Percentiles rank a stretch among this genome's conserved stretches.
These are phyloP conservation scores for Phytopythium vexans DNA, from an alignment of 352 stramenopile species.

Conservation along the genomic window DNA sequence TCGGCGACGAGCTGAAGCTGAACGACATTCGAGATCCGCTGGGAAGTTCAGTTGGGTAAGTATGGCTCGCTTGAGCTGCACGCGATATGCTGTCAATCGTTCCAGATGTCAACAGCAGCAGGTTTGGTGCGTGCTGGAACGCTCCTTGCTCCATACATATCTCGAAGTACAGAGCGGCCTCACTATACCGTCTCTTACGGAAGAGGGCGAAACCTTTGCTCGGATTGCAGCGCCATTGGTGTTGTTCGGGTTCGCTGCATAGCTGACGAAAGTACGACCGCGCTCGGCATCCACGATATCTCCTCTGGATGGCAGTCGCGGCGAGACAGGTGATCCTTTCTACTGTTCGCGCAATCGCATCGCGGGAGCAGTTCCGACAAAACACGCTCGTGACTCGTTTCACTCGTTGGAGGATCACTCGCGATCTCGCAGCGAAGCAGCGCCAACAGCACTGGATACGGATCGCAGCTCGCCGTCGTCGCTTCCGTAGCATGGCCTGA, in stretches of 20 bases:
- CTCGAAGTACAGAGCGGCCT: constrained; percentile 49
- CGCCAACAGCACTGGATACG: constrained; percentile 54
- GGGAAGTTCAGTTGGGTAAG: not conserved
- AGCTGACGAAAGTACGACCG: constrained; percentile 33
- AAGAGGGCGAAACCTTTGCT: constrained; percentile 47
- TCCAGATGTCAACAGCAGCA: not conserved
- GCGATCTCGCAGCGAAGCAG: constrained; percentile 19
- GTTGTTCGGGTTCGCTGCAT: constrained; percentile 23
- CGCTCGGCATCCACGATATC: constrained; percentile 37
- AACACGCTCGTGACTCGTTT: constrained; percentile 11
- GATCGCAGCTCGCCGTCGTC: constrained; percentile 21
- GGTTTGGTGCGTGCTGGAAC: constrained; percentile 5
- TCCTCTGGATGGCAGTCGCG: constrained; percentile 34
- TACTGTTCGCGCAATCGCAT: constrained; percentile 18
- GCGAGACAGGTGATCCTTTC: constrained; percentile 17
- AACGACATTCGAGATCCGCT: constrained; percentile 44
- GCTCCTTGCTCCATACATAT: constrained; percentile 43
- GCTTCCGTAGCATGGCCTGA: constrained; percentile 18
- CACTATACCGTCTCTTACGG: constrained; percentile 23
- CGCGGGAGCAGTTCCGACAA: constrained; percentile 10
- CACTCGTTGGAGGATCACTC: constrained; percentile 18
- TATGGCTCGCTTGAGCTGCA: not conserved
- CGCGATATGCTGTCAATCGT: not conserved
- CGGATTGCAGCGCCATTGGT: constrained; percentile 47
- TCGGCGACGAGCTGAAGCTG: constrained; percentile 42